Percentiles rank a stretch among this genome's conserved stretches.
Evolutionary conservation across 192 early-diverging fungal genomes (phyloP).

Genomic region (Podila horticola): DNA sequence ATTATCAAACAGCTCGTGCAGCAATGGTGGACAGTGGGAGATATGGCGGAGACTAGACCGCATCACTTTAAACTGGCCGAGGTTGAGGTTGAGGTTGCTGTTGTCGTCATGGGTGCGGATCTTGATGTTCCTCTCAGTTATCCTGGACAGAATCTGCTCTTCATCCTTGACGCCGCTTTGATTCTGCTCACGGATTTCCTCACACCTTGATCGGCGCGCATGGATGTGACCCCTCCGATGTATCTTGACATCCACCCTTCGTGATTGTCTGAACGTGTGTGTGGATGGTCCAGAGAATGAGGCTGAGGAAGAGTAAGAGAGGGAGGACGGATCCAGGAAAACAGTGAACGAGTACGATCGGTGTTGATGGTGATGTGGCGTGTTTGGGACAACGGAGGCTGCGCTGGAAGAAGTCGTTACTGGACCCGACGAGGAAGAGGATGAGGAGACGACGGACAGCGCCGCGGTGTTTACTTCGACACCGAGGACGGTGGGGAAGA

Average conservation of each 20-base stretch:
- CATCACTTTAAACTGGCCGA: neutral
- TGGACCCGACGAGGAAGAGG: neutral
- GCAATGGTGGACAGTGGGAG: neutral
- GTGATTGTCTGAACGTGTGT: neutral
- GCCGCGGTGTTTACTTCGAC: neutral
- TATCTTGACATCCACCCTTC: neutral
- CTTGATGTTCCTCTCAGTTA: neutral
- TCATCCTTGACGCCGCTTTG: neutral
- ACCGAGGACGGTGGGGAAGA: conserved; percentile 25
- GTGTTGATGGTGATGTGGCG: conserved; percentile 2
- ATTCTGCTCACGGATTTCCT: neutral
- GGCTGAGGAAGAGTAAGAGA: neutral
- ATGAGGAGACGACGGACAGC: neutral
- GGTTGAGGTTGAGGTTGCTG: neutral
- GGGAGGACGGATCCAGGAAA: neutral
- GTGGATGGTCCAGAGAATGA: neutral
- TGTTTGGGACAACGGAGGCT: neutral
- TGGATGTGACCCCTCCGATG: neutral
- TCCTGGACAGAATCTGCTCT: neutral
- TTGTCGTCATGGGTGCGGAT: neutral
- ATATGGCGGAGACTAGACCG: neutral
- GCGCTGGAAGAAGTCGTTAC: neutral
- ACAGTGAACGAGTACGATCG: neutral
- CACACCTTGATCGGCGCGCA: neutral
- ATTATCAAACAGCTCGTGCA: neutral